These are phyloP conservation scores for Ophiostoma triangulosporum DNA, from an alignment of 2,329 filamentous ascomycete species.

Conservation along the genomic window DNA sequence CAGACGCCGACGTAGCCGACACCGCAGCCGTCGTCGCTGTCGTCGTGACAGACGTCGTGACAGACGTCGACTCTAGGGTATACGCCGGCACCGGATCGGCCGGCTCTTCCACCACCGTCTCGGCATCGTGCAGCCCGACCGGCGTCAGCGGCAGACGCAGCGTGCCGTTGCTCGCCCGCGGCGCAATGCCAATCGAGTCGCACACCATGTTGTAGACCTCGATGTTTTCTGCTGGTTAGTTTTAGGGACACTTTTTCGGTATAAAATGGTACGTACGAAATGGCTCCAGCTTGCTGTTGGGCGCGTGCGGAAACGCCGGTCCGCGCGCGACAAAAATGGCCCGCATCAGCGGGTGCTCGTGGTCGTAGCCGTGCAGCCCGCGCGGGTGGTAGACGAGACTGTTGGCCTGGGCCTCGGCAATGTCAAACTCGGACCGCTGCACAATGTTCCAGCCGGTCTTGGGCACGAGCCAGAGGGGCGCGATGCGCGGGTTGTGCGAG, in stretches of 20 bases:
- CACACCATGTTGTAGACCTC: slow-evolving; percentile 93
- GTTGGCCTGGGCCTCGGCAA: slow-evolving; percentile 50
- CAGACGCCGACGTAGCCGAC: slow-evolving; percentile 21
- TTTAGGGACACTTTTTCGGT: too few species aligned
- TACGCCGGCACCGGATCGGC: slow-evolving; percentile 34
- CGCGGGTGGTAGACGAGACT: slow-evolving; percentile 61
- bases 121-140: slow-evolving; percentile 45
- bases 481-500: slow-evolving; percentile 73
- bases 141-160: slow-evolving; percentile 56
- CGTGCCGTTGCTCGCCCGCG: slow-evolving; percentile 77
- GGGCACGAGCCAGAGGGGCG: slow-evolving; percentile 87
- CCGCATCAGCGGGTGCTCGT: slow-evolving; percentile 88
- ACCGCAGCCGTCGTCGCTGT: slow-evolving; percentile 3
- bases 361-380: slow-evolving; percentile 88
- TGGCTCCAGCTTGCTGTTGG: slow-evolving; percentile 62
- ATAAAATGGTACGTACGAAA: slow-evolving; percentile 42
- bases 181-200: slow-evolving; percentile 63
- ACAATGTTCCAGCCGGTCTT: slow-evolving; percentile 90
- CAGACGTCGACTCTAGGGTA: slow-evolving; percentile 5
- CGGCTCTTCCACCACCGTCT: slow-evolving; percentile 34
- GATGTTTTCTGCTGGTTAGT: slow-evolving; percentile 55
- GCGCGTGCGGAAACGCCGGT: slow-evolving; percentile 76
- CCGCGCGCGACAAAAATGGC: slow-evolving; percentile 89
- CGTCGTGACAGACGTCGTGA: neutral
- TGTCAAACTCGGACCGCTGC: slow-evolving; percentile 62